Conservation (phyloP, 306 rosid genomes). For the Rosa multiflora region DNA sequence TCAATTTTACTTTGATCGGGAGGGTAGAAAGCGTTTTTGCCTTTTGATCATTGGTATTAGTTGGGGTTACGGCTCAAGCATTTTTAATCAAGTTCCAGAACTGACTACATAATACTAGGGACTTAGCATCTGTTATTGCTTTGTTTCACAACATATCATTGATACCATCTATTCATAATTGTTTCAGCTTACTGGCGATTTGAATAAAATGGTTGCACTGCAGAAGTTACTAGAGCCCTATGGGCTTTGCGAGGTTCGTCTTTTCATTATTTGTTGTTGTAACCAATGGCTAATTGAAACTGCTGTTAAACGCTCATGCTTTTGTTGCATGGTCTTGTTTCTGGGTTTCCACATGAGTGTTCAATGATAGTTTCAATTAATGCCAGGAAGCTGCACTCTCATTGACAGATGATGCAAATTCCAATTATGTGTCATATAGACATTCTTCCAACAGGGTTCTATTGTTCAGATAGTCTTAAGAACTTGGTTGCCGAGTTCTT, state of each 20-base stretch:
- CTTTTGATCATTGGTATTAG: background rate
- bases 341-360: background rate
- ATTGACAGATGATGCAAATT: background rate
- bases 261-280: slow-evolving; percentile 3
- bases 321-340: background rate
- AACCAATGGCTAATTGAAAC: background rate
- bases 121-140: background rate
- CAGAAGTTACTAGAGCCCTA: slow-evolving; percentile 55
- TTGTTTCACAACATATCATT: background rate
- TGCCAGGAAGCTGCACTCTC: background rate
- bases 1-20: background rate
- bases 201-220: slow-evolving; percentile 60
- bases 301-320: background rate
- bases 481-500: background rate
- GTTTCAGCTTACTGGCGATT: slow-evolving; percentile 59
- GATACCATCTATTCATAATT: background rate
- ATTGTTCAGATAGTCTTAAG: background rate
- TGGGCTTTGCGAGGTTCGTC: slow-evolving; percentile 61
- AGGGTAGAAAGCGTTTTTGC: background rate
- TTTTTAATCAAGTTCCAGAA: background rate
- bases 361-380: background rate
- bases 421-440: background rate
- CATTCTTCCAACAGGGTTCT: background rate
- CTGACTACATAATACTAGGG: background rate
- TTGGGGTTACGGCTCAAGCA: background rate